Evolutionary conservation across 2,329 filamentous ascomycete species (phyloP).

Genomic region (Arthrobotrys sinensis): DNA sequence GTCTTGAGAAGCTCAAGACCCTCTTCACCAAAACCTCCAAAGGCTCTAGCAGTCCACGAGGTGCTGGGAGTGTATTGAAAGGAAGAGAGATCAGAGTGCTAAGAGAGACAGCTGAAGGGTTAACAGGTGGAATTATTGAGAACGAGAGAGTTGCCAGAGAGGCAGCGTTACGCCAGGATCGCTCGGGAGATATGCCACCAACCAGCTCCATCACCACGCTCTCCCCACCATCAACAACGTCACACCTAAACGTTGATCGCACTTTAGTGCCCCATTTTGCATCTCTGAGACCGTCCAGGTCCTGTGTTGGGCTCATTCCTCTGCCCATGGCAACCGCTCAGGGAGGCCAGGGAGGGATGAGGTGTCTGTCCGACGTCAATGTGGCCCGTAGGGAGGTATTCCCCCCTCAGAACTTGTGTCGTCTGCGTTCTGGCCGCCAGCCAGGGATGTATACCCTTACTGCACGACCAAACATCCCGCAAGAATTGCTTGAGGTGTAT

Average conservation of each 20-base stretch:
- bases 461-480: background rate
- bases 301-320: background rate
- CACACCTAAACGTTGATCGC: background rate
- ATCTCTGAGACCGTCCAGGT: background rate
- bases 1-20: slow-evolving; percentile 3
- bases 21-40: slow-evolving; percentile 12
- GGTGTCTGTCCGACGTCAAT: background rate
- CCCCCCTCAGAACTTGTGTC: slow-evolving; percentile 31
- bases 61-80: slow-evolving; percentile 19
- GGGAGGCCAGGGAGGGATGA: slow-evolving; percentile 2
- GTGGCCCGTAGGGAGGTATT: background rate
- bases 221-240: background rate
- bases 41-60: background rate
- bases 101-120: slow-evolving; percentile 28
- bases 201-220: background rate
- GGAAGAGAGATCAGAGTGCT: slow-evolving; percentile 30
- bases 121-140: slow-evolving; percentile 38
- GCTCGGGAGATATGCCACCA: slow-evolving; percentile 1
- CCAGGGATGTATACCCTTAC: background rate
- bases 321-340: background rate
- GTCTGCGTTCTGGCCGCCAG: background rate
- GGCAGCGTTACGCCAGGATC: background rate
- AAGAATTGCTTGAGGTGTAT: slow-evolving; percentile 2
- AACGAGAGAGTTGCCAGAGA: background rate
- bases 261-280: slow-evolving; percentile 34